These are phyloP conservation scores for Blastobotrys proliferans DNA, from an alignment of 1,139 yeast genomes.

Conservation along the genomic window DNA sequence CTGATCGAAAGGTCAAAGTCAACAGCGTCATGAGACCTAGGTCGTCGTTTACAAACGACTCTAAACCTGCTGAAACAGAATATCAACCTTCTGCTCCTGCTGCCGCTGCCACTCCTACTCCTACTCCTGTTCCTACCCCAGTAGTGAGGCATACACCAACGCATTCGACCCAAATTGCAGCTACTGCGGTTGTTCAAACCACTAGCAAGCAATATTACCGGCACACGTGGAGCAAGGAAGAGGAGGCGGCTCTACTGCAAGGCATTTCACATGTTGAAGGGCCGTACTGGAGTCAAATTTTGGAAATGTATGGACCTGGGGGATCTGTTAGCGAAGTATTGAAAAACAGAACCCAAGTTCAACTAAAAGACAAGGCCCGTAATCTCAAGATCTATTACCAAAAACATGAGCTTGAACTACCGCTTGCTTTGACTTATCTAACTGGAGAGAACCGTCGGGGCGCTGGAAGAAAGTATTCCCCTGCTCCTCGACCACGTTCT, in stretches of 20 bases:
- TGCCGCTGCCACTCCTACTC: background rate
- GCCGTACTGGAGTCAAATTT: conserved; percentile 87
- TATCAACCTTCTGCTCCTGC: background rate
- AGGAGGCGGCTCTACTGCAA: conserved; percentile 76
- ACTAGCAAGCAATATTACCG: conserved; percentile 30
- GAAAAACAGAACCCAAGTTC: conserved; percentile 84
- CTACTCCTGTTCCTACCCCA: background rate
- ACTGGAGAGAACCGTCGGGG: conserved; percentile 76
- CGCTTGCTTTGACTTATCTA: conserved; percentile 71
- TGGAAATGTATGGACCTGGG: conserved; percentile 87
- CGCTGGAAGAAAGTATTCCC: background rate
- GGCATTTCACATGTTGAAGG: conserved; percentile 77
- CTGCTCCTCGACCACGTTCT: background rate
- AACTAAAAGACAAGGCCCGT: conserved; percentile 90
- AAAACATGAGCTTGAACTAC: conserved; percentile 55
- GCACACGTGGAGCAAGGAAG: conserved; percentile 84
- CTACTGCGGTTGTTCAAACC: background rate
- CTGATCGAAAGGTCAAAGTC: background rate
- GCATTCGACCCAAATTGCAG: background rate
- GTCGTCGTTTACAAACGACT: background rate
- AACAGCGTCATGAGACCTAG: background rate
- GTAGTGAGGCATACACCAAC: background rate
- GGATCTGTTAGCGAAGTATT: conserved; percentile 80
- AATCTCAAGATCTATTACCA: conserved; percentile 87
- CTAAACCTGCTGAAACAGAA: background rate